phyloP scores from a whole-genome alignment of 345 rosid species.

The Ceriops zippeliana region DNA sequence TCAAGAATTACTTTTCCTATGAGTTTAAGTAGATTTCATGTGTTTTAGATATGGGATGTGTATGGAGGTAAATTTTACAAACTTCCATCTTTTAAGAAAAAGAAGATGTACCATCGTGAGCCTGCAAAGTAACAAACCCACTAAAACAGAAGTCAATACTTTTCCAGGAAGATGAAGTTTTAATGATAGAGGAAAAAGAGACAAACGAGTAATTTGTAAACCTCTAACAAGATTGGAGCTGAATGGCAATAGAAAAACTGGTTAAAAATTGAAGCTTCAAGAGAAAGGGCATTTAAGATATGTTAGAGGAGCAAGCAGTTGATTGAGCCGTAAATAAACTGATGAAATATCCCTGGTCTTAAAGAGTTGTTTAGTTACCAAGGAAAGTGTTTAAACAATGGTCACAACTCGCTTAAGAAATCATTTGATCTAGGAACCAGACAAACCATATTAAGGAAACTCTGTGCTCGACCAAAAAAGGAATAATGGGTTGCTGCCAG shows the following conservation, averaged over 20 bases:
- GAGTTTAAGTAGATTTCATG: not conserved
- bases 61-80: not conserved
- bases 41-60: not conserved
- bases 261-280: too few relatives aligned
- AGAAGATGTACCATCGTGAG: not conserved
- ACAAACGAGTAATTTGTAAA: too few relatives aligned
- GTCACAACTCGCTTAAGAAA: not conserved
- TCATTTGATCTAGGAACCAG: not conserved
- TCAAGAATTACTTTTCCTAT: not conserved
- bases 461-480: too few relatives aligned
- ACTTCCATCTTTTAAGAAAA: not conserved
- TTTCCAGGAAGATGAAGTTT: not conserved
- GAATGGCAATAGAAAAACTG: too few relatives aligned
- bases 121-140: not conserved
- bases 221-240: too few relatives aligned
- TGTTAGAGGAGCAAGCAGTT: too few relatives aligned
- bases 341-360: not conserved
- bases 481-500: too few relatives aligned
- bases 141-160: not conserved
- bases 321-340: not conserved
- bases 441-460: not conserved
- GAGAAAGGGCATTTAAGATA: too few relatives aligned
- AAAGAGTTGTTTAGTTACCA: not conserved
- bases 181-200: not conserved
- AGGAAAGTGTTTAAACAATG: not conserved